These are phyloP conservation scores for Ceriops tagal DNA, from an alignment of 345 rosid genomes.

Conservation along the genomic window DNA sequence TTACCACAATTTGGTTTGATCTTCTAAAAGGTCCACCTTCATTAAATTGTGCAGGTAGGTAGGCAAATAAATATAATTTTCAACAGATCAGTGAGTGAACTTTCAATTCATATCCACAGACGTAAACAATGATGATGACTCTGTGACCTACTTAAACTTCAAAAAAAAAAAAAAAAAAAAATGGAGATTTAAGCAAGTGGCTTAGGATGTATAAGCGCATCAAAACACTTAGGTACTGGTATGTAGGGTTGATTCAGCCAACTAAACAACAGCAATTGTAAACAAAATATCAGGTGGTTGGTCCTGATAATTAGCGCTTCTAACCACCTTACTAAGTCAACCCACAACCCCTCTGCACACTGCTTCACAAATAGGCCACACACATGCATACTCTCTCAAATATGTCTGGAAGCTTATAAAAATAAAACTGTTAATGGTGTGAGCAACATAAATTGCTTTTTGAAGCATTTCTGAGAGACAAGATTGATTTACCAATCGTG, in stretches of 20 bases:
- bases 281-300: background rate
- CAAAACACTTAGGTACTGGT: background rate
- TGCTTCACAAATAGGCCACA: background rate
- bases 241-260: background rate
- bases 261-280: background rate
- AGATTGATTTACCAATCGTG: slow-evolving; percentile 65
- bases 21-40: background rate
- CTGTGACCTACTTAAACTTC: no score
- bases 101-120: background rate
- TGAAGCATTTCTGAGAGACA: background rate
- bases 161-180: background rate
- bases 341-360: background rate
- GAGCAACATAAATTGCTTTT: background rate
- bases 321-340: background rate
- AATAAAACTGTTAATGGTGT: background rate
- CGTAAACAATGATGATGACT: background rate
- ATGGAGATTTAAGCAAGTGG: background rate
- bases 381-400: background rate
- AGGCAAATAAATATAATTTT: background rate
- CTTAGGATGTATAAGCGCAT: background rate
- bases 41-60: background rate
- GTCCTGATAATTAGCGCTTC: background rate
- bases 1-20: slow-evolving; percentile 2
- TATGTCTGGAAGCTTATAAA: background rate
- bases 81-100: background rate